Evolutionary conservation across 352 stramenopile species (phyloP), one percentile per base, ranked within the genome.

Genomic region (Thalassiosira pacifica): DNA sequence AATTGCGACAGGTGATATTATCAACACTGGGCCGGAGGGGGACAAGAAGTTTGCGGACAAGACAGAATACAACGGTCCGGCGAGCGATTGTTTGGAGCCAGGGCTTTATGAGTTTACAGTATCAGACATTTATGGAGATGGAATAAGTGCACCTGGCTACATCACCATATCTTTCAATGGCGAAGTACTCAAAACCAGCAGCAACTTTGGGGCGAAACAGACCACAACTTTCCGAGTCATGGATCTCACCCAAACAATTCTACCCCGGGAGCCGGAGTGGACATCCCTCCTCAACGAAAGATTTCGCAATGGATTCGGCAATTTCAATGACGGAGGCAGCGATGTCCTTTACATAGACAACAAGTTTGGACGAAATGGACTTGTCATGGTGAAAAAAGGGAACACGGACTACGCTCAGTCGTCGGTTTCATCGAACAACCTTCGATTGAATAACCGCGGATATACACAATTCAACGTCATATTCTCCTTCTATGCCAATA

Each of bases 401-500:
- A 66, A 37, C 24, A 24, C 18, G 16, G 59, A 61, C 29, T 29
- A 24, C 10, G 34, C 27, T 2, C 9, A 75, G 61, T 22, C 64
- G 4, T 75, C 34, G 22, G 27, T 82, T 45, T 69, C 2, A 22
- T 74, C 63, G 9, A 57, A 60, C 1, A 63, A 72, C 8, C 60
- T 82, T 61, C 18, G 26, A 27, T 59, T 82, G 63, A 34, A 69
- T 60, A 26, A 69, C 61, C 27, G 34, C 18, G 22, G 67, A 29
- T 79, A 59, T n/a, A 32, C 67, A 42, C 64, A 61, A 32, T 75
- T 87, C 40, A 80, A 83, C 55, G 68, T 87, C n/a, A 37, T 65
- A 16, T 73, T 87, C 11, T 77, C 74, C 19, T 87, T 61, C 61
- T 82, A 78, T 48, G 31, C 74, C 18, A 77, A 37, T 55, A 64